Evolutionary conservation across 2,329 filamentous ascomycete genomes (phyloP).

Genomic region (Cladobotryum mycophilum): DNA sequence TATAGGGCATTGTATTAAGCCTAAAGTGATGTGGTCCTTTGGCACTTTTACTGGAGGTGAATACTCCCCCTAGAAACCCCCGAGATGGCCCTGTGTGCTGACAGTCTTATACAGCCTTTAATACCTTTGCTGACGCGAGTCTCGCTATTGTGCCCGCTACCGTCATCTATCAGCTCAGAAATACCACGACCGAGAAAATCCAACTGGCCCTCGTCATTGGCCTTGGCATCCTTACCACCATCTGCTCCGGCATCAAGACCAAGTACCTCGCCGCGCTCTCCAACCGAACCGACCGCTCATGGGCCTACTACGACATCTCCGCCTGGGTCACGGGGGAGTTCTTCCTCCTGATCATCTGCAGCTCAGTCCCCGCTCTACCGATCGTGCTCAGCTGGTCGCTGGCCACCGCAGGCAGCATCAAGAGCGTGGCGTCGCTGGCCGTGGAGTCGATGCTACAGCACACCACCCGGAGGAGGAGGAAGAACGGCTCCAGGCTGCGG

Average conservation of each 20-base stretch:
- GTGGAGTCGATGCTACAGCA: not conserved
- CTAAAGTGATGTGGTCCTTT: slow-evolving; percentile 15
- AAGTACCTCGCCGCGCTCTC: slow-evolving; percentile 16
- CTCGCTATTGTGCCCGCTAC: slow-evolving; percentile 17
- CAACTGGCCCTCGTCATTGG: slow-evolving; percentile 47
- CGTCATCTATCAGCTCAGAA: slow-evolving; percentile 64
- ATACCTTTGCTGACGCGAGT: slow-evolving; percentile 18
- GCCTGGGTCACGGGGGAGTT: slow-evolving; percentile 19
- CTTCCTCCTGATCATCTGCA: slow-evolving; percentile 20
- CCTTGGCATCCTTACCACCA: slow-evolving; percentile 18
- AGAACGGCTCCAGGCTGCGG: slow-evolving; percentile 1
- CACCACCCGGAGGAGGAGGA: too few relatives aligned
- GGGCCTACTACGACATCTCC: slow-evolving; percentile 18
- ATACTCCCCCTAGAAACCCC: not conserved
- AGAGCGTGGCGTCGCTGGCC: not conserved
- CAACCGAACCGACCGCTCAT: slow-evolving; percentile 18
- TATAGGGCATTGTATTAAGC: slow-evolving; percentile 13
- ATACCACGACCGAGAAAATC: slow-evolving; percentile 68
- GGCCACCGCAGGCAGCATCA: slow-evolving; percentile 2
- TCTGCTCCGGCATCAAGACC: slow-evolving; percentile 20
- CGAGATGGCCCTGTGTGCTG: not conserved
- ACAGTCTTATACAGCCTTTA: slow-evolving; percentile 12
- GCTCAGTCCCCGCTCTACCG: slow-evolving; percentile 16
- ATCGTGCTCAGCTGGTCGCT: slow-evolving; percentile 13
- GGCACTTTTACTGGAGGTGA: slow-evolving; percentile 17